Conservation (phyloP, 345 rosid genomes). For the Heritiera fomes region DNA sequence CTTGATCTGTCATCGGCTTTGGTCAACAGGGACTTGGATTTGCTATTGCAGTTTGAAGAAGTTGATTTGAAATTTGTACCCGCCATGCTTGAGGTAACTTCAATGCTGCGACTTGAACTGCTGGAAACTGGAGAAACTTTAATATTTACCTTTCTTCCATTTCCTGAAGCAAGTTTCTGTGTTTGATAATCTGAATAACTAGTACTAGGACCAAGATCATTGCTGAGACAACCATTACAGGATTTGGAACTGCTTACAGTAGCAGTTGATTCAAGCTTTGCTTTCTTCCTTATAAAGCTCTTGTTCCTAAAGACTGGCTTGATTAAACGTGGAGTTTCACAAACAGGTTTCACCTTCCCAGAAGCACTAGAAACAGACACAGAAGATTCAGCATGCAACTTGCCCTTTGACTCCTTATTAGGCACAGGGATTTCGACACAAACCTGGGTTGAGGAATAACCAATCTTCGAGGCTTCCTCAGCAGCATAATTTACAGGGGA, state of each 20-base stretch:
- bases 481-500: slow-evolving; percentile 21
- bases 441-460: slow-evolving; percentile 29
- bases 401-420: slow-evolving; percentile 34
- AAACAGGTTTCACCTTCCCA: slow-evolving; percentile 28
- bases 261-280: slow-evolving; percentile 39
- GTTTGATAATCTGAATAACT: slow-evolving; percentile 32
- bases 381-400: slow-evolving; percentile 35
- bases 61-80: slow-evolving; percentile 38
- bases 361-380: slow-evolving; percentile 27
- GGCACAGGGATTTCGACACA: slow-evolving; percentile 23
- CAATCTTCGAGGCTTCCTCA: slow-evolving; percentile 24
- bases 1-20: slow-evolving; percentile 54
- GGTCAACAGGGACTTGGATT: slow-evolving; percentile 32
- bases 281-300: slow-evolving; percentile 56
- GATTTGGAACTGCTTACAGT: slow-evolving; percentile 35
- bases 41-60: slow-evolving; percentile 31
- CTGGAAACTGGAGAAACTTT: slow-evolving; percentile 43
- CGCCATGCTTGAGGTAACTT: slow-evolving; percentile 35
- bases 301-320: slow-evolving; percentile 59
- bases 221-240: slow-evolving; percentile 27
- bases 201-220: slow-evolving; percentile 37
- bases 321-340: slow-evolving; percentile 36
- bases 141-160: slow-evolving; percentile 38
- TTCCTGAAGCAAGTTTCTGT: slow-evolving; percentile 22
- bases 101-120: slow-evolving; percentile 36